Conservation (phyloP, 31 red algal genomes). For the Porphyra umbilicalis region DNA sequence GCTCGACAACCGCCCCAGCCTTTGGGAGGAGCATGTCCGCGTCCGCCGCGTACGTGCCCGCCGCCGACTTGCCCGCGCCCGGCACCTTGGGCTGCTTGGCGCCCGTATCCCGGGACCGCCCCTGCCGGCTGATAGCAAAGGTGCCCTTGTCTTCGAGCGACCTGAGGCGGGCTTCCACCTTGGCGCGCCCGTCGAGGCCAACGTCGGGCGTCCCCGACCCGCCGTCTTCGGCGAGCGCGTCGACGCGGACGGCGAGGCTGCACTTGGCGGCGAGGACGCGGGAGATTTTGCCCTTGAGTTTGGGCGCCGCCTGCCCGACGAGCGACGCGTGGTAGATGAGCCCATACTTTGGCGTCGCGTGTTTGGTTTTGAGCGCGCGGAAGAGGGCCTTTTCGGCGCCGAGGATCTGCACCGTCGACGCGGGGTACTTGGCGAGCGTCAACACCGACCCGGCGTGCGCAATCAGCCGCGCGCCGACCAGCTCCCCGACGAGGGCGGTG, state of each 20-base stretch:
- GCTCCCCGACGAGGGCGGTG: conserved; percentile 93
- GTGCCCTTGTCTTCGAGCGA: conserved; percentile 65
- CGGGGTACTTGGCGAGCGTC: conserved; percentile 89
- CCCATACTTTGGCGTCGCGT: conserved; percentile 97
- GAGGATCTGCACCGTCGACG: conserved; percentile 95
- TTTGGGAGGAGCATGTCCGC: conserved; percentile 42
- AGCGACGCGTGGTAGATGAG: conserved; percentile 95
- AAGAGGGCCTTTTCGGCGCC: conserved; percentile 98
- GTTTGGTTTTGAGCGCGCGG: conserved; percentile 97
- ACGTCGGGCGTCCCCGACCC: conserved; percentile 35
- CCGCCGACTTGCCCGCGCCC: conserved; percentile 33
- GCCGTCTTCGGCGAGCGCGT: conserved; percentile 76
- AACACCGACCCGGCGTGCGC: conserved; percentile 91
- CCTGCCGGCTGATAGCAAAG: conserved; percentile 52
- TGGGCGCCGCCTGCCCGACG: conserved; percentile 82
- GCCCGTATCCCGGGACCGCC: conserved; percentile 22
- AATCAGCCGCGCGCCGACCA: conserved; percentile 93
- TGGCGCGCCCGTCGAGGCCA: conserved; percentile 52
- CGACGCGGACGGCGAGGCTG: conserved; percentile 79
- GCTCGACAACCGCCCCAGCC: neutral
- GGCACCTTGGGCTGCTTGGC: conserved; percentile 17
- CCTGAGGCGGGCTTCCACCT: conserved; percentile 52
- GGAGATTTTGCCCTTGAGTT: conserved; percentile 98
- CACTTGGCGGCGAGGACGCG: conserved; percentile 87
- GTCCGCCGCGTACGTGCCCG: conserved; percentile 11